phyloP scores from a whole-genome alignment of 1,284 basidiomycete species.

The Pisolithus thermaeus region DNA sequence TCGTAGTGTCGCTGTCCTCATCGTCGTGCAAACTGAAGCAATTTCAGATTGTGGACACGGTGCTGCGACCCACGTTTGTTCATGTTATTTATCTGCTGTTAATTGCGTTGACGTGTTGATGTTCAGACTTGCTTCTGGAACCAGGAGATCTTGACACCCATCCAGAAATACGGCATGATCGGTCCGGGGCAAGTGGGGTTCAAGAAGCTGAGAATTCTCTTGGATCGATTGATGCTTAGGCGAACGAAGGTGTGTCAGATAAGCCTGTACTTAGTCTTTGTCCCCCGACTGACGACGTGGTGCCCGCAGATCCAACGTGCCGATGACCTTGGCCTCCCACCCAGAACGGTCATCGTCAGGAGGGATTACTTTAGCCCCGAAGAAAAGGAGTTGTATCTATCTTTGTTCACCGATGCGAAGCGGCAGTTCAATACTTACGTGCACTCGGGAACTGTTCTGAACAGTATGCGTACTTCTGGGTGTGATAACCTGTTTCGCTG shows the following conservation, averaged over 20 bases:
- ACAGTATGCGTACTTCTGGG: constrained; percentile 57
- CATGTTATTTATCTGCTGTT: not conserved
- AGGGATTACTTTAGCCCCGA: constrained; percentile 94
- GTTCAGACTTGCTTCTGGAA: constrained; percentile 82
- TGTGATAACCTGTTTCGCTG: constrained; percentile 4
- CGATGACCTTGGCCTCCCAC: constrained; percentile 96
- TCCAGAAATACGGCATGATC: constrained; percentile 76
- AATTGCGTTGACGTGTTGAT: not conserved
- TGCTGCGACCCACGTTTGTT: constrained; percentile 86
- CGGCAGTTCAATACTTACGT: constrained; percentile 91
- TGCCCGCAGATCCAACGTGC: constrained; percentile 72
- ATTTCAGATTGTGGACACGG: constrained; percentile 79
- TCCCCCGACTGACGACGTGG: too few species aligned
- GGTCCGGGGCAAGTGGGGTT: constrained; percentile 79
- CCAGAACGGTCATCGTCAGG: constrained; percentile 85
- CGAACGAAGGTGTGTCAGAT: constrained; percentile 57
- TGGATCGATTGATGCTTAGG: constrained; percentile 96
- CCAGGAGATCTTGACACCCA: constrained; percentile 90
- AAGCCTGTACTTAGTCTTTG: too few species aligned
- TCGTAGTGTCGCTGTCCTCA: constrained; percentile 12
- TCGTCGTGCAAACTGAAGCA: not conserved
- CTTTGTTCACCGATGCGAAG: constrained; percentile 89
- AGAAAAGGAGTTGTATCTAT: constrained; percentile 93
- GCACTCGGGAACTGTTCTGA: constrained; percentile 85
- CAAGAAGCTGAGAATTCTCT: constrained; percentile 83